Conservation (phyloP, 306 rosid genomes). For the Coriaria nepalensis region DNA sequence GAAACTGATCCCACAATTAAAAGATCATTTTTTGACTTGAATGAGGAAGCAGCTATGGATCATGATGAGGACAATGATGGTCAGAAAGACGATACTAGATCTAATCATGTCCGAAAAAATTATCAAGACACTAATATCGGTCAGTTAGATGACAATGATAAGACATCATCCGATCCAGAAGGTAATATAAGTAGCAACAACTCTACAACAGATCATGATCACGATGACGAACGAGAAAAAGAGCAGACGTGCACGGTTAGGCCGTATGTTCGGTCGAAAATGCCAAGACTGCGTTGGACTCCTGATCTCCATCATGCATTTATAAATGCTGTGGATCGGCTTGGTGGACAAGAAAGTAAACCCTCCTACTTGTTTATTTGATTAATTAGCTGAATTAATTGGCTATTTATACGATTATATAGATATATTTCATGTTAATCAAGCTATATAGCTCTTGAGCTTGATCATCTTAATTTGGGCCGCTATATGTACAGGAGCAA, state of each 20-base stretch:
- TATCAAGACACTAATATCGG: not conserved
- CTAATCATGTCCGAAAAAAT: not conserved
- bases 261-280: constrained; percentile 61
- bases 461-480: too few relatives aligned
- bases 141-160: not conserved
- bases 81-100: not conserved
- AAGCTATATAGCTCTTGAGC: not conserved
- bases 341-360: constrained; percentile 89
- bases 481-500: constrained; percentile 46
- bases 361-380: not conserved
- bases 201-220: constrained; percentile 7
- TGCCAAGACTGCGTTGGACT: constrained; percentile 89
- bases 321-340: constrained; percentile 59
- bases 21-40: constrained; percentile 18
- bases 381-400: not conserved
- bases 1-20: constrained; percentile 7
- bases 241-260: constrained; percentile 30
- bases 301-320: constrained; percentile 74
- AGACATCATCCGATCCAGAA: not conserved
- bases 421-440: not conserved
- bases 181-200: constrained; percentile 3
- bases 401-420: too few relatives aligned
- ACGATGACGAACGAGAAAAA: constrained; percentile 4
- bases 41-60: constrained; percentile 15
- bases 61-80: not conserved